Percentiles rank a stretch among this genome's conserved stretches.
phyloP scores from a whole-genome alignment of 2,329 filamentous ascomycete genomes.

The Keithomyces neogunnii region DNA sequence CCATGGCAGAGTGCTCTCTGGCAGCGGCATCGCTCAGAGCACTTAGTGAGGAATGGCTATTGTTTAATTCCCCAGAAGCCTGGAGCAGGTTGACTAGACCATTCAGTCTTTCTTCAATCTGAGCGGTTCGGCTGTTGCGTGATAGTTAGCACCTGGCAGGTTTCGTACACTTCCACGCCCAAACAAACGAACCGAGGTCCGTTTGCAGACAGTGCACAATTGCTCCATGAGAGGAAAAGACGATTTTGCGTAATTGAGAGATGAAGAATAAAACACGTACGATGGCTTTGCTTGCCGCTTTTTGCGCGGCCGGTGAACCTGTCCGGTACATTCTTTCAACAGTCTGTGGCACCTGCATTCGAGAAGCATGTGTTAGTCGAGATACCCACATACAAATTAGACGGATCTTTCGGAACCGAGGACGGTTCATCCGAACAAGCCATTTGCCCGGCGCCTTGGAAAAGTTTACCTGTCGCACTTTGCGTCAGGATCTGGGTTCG shows the following conservation, averaged over 20 bases:
- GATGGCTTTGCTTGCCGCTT: conserved; percentile 42
- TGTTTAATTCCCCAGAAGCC: conserved; percentile 29
- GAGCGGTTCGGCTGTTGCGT: conserved; percentile 33
- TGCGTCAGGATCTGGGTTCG: conserved; percentile 23
- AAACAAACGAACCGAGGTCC: background rate
- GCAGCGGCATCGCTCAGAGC: conserved; percentile 20
- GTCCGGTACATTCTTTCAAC: conserved; percentile 36
- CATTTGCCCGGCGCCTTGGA: background rate
- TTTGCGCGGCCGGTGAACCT: conserved; percentile 41
- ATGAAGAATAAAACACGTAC: conserved; percentile 27
- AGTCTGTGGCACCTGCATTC: conserved; percentile 36
- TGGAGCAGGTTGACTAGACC: conserved; percentile 39
- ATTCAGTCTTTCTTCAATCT: conserved; percentile 41
- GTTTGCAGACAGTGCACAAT: background rate
- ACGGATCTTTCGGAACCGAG: background rate
- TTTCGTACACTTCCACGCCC: background rate
- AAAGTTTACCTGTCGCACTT: conserved; percentile 38
- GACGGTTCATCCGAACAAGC: background rate
- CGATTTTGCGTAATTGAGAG: background rate
- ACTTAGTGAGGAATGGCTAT: conserved; percentile 14
- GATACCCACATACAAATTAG: background rate
- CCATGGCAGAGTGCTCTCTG: conserved; percentile 14
- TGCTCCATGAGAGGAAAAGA: background rate
- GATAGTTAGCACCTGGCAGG: background rate
- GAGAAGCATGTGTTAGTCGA: background rate